A percentile compares a stretch with the other conserved stretches of the same genome.
Evolutionary conservation across 2,329 filamentous ascomycete genomes (phyloP).

Genomic region (Fusarium sp.): DNA sequence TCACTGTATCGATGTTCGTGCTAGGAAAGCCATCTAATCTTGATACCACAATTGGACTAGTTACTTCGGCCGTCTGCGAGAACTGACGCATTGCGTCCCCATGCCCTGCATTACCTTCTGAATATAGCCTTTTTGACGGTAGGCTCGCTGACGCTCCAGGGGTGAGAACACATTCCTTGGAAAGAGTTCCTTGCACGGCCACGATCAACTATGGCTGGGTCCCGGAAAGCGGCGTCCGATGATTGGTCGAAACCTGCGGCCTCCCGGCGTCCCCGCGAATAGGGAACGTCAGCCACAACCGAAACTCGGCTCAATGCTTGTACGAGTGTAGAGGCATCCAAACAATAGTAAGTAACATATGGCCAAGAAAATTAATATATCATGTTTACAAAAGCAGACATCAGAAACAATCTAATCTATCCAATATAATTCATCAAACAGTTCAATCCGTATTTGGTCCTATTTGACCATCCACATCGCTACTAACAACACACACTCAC

Average conservation of each 20-base stretch:
- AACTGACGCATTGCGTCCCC: conserved; percentile 16
- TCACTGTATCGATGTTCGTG: background rate
- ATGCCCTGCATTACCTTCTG: conserved; percentile 17
- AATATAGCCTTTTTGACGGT: conserved; percentile 41
- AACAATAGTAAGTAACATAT: conserved; percentile 4
- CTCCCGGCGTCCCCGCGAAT: conserved; percentile 47
- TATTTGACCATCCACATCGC: background rate
- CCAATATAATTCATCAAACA: conserved; percentile 10
- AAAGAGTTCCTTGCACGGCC: conserved; percentile 40
- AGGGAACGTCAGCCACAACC: conserved; percentile 46
- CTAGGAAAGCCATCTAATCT: conserved; percentile 29
- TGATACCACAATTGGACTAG: conserved; percentile 32
- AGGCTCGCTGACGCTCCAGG: conserved; percentile 37
- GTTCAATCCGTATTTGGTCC: background rate
- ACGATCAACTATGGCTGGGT: conserved; percentile 23
- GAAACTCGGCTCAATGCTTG: conserved; percentile 32
- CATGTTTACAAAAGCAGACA: conserved; percentile 11
- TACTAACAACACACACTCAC: conserved; percentile 1
- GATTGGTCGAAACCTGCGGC: conserved; percentile 44
- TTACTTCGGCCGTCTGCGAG: conserved; percentile 26
- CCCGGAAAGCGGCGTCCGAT: background rate
- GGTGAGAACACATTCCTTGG: conserved; percentile 1
- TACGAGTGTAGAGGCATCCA: conserved; percentile 39
- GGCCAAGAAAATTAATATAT: conserved; percentile 27
- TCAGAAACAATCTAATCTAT: conserved; percentile 9